Evolutionary conservation across 805 yeast species (phyloP).

Genomic region (Sugiyamaella qingdaonensis): DNA sequence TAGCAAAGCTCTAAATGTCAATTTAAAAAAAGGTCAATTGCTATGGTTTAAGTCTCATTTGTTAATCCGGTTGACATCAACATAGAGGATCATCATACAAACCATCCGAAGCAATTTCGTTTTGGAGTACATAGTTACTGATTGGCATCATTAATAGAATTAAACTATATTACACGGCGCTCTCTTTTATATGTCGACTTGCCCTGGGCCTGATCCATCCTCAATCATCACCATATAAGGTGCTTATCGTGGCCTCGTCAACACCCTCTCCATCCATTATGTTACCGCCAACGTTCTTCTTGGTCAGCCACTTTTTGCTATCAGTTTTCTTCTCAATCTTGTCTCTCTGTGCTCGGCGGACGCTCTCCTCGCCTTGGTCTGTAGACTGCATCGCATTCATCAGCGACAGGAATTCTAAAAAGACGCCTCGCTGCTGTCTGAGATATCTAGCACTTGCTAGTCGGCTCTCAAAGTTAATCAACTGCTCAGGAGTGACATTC

Average conservation of each 20-base stretch:
- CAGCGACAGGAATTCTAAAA: constrained; percentile 68
- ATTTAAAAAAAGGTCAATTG: too few relatives aligned
- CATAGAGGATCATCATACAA: too few relatives aligned
- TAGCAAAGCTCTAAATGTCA: too few relatives aligned
- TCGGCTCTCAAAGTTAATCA: constrained; percentile 59
- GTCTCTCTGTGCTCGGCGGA: constrained; percentile 33
- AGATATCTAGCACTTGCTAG: constrained; percentile 59
- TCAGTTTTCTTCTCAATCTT: constrained; percentile 15
- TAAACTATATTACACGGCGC: too few relatives aligned
- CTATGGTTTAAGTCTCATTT: too few relatives aligned
- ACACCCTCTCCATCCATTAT: constrained; percentile 26
- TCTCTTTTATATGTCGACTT: too few relatives aligned
- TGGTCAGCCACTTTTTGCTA: constrained; percentile 16
- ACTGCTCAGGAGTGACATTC: constrained; percentile 47
- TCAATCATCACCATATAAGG: constrained; percentile 20
- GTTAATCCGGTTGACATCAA: too few relatives aligned
- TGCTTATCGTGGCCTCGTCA: constrained; percentile 19
- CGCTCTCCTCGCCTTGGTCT: constrained; percentile 38
- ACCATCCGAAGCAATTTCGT: too few relatives aligned
- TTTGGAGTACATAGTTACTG: too few relatives aligned
- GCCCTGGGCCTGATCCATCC: not conserved
- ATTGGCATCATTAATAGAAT: too few relatives aligned
- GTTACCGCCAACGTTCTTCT: constrained; percentile 21
- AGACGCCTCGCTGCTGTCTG: constrained; percentile 75
- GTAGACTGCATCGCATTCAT: constrained; percentile 42